Conservation (phyloP, 805 yeast species). For the Suhomyces prunicola region DNA sequence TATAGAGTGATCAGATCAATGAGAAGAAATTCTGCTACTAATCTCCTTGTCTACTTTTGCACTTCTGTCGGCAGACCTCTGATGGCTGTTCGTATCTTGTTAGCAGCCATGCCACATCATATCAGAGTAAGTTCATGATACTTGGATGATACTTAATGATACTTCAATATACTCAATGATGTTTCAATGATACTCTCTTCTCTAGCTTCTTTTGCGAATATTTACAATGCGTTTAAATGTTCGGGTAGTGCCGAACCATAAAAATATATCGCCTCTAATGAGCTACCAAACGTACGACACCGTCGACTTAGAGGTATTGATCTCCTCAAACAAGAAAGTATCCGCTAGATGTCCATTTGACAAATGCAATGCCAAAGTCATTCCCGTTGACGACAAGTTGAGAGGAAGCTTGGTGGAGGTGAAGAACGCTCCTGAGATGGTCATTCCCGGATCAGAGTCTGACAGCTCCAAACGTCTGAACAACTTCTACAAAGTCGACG, state of each 20-base stretch:
- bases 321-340: slow-evolving; percentile 1
- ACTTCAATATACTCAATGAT: too few species aligned
- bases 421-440: slow-evolving; percentile 27
- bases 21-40: too few species aligned
- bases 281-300: background rate
- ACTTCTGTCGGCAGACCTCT: too few species aligned
- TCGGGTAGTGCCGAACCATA: background rate
- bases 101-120: too few species aligned
- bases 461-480: background rate
- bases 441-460: slow-evolving; percentile 7
- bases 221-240: background rate
- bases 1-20: too few species aligned
- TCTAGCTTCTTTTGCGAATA: background rate
- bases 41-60: too few species aligned
- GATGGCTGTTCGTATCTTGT: too few species aligned
- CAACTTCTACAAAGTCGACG: slow-evolving; percentile 44
- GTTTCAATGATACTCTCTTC: too few species aligned
- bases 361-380: slow-evolving; percentile 21
- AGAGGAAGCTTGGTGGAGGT: slow-evolving; percentile 9
- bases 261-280: background rate
- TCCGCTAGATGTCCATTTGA: slow-evolving; percentile 19
- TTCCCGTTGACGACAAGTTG: slow-evolving; percentile 15
- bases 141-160: too few species aligned
- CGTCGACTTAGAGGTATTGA: background rate
- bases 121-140: too few species aligned